Evolutionary conservation across 306 rosid genomes (phyloP).

Genomic region (Vigna mungo): DNA sequence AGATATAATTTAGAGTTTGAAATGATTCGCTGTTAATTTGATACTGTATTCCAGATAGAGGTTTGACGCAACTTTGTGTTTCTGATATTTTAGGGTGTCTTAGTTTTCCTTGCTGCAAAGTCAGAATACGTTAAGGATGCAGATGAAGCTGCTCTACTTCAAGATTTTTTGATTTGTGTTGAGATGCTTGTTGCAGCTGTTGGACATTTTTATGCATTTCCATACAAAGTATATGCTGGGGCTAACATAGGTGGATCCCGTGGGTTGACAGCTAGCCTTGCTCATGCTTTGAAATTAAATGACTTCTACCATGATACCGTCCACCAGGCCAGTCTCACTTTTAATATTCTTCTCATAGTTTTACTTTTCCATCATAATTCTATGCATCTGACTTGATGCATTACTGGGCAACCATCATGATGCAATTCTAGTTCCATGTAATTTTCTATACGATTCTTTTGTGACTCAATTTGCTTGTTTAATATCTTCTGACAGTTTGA

Average conservation of each 20-base stretch:
- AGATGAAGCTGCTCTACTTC: conserved; percentile 79
- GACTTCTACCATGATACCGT: conserved; percentile 94
- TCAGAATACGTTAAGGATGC: conserved; percentile 71
- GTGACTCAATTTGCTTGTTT: conserved; percentile 21
- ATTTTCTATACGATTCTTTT: conserved; percentile 6
- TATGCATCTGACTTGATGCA: conserved; percentile 12
- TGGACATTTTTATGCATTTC: conserved; percentile 90
- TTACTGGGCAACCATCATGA: conserved; percentile 2
- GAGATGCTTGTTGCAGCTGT: conserved; percentile 94
- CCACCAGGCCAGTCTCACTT: conserved; percentile 71
- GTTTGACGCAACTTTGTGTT: conserved; percentile 37
- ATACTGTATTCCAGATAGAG: not conserved
- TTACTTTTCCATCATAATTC: not conserved
- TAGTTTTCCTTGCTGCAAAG: conserved; percentile 92
- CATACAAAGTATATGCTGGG: conserved; percentile 93
- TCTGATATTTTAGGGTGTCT: conserved; percentile 70
- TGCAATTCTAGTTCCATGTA: conserved; percentile 5
- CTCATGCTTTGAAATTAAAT: conserved; percentile 79
- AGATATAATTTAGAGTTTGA: conserved; percentile 23
- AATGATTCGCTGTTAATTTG: conserved; percentile 2
- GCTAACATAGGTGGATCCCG: conserved; percentile 79
- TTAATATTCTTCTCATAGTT: conserved; percentile 1
- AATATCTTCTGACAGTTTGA: conserved; percentile 35
- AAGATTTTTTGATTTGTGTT: conserved; percentile 79
- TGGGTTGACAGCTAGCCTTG: conserved; percentile 80